Percentiles rank a stretch among this genome's conserved stretches.
phyloP scores from a whole-genome alignment of 1,139 yeast species.

The Candida dubliniensis region DNA sequence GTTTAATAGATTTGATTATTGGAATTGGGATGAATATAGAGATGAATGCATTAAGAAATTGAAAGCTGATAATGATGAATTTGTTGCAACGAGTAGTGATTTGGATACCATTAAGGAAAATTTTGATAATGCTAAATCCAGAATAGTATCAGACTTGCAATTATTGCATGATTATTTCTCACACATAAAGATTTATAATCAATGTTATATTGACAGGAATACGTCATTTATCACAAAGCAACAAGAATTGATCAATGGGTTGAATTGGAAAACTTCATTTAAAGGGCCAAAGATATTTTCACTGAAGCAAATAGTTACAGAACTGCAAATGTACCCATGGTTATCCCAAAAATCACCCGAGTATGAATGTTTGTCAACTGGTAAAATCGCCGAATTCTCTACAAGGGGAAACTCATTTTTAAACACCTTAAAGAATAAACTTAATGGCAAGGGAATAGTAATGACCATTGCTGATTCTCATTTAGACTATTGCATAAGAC shows the following conservation, averaged over 20 bases:
- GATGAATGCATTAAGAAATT: conserved; percentile 9
- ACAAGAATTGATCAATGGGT: background rate
- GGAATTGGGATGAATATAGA: conserved; percentile 16
- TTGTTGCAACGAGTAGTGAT: conserved; percentile 10
- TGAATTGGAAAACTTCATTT: background rate
- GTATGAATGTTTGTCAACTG: conserved; percentile 13
- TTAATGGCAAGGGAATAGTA: conserved; percentile 38
- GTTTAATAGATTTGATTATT: conserved; percentile 16
- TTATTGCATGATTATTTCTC: conserved; percentile 40
- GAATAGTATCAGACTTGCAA: conserved; percentile 26
- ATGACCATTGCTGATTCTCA: conserved; percentile 33
- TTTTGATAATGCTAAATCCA: conserved; percentile 4
- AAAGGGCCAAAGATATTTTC: background rate
- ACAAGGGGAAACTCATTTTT: conserved; percentile 17
- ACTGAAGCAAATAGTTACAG: conserved; percentile 8
- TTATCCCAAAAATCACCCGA: conserved; percentile 24
- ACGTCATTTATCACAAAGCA: conserved; percentile 3
- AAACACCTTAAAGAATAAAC: conserved; percentile 17
- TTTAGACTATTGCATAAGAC: conserved; percentile 24
- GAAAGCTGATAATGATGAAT: conserved; percentile 8
- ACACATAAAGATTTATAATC: conserved; percentile 42
- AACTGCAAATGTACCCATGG: conserved; percentile 27
- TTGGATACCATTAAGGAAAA: conserved; percentile 6
- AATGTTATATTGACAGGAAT: conserved; percentile 36
- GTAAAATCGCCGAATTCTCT: conserved; percentile 4